These are phyloP conservation scores for Trichoderma sp. DNA, from an alignment of 2,329 filamentous ascomycete species.

Conservation along the genomic window DNA sequence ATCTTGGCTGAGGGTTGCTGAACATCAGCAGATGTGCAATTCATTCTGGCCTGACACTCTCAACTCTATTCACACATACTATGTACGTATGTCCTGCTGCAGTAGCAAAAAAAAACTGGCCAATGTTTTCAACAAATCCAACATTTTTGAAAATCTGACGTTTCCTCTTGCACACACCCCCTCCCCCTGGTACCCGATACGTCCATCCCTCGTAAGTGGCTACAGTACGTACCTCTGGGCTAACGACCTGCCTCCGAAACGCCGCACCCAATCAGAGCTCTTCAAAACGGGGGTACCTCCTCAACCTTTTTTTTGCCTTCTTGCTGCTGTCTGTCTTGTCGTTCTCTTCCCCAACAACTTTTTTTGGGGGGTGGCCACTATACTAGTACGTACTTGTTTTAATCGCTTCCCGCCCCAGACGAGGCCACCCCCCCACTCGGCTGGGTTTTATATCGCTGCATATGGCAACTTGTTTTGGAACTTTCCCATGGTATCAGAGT, in stretches of 20 bases:
- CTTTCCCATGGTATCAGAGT: too few relatives aligned
- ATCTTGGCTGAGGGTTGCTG: too few relatives aligned
- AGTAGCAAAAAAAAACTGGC: too few relatives aligned
- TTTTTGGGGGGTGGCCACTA: conserved; percentile 18
- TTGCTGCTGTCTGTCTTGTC: conserved; percentile 24
- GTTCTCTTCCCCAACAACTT: conserved; percentile 33
- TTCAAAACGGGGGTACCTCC: conserved; percentile 17
- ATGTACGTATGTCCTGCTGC: neutral
- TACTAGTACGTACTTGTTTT: neutral
- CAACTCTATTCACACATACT: neutral
- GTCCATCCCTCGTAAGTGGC: neutral
- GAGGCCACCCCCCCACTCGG: neutral
- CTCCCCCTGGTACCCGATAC: neutral
- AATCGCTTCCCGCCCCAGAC: neutral
- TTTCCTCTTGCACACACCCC: too few relatives aligned
- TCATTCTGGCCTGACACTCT: neutral
- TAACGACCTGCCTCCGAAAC: too few relatives aligned
- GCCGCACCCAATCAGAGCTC: conserved; percentile 16
- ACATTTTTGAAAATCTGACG: too few relatives aligned
- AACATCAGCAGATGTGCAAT: neutral
- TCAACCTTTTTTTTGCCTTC: conserved; percentile 22
- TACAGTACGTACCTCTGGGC: too few relatives aligned
- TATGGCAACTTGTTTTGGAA: neutral
- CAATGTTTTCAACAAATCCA: too few relatives aligned
- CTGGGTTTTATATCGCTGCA: neutral